These are phyloP conservation scores for Hibiscus syriacus DNA, from an alignment of 345 rosid species.

Conservation along the genomic window DNA sequence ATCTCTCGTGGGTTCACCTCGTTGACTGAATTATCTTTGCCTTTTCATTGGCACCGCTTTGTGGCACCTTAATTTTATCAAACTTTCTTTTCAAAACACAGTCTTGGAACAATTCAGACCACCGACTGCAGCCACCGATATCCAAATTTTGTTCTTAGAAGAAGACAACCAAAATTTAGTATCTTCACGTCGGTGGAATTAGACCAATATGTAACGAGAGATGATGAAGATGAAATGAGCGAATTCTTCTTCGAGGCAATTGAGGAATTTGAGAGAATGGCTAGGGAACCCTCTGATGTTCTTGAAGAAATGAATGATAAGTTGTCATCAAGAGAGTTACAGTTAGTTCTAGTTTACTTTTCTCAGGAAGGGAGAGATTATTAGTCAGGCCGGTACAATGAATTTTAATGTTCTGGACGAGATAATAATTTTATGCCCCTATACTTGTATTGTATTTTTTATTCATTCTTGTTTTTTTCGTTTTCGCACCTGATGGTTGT, in stretches of 20 bases:
- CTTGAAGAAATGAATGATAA: constrained; percentile 86
- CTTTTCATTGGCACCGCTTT: constrained; percentile 14
- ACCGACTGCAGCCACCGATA: constrained; percentile 30
- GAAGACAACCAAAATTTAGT: constrained; percentile 24
- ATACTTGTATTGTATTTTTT: too few relatives aligned
- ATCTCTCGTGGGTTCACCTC: constrained; percentile 30
- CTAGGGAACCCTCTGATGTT: constrained; percentile 82
- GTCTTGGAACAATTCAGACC: constrained; percentile 12
- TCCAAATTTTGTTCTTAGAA: constrained; percentile 19
- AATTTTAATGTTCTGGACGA: too few relatives aligned
- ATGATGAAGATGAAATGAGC: constrained; percentile 68
- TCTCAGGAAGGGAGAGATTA: constrained; percentile 92
- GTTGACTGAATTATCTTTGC: constrained; percentile 28
- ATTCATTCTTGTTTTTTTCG: too few relatives aligned
- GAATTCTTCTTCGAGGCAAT: constrained; percentile 78
- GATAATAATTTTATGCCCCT: too few relatives aligned
- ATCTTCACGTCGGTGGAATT: constrained; percentile 52
- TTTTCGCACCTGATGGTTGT: too few relatives aligned
- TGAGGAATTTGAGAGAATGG: constrained; percentile 84
- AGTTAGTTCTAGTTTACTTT: constrained; percentile 77
- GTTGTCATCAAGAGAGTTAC: constrained; percentile 67
- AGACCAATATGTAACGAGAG: constrained; percentile 59
- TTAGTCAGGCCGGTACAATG: too few relatives aligned
- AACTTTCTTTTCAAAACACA: constrained; percentile 6
- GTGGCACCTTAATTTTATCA: constrained; percentile 13